Evolutionary conservation across 257 asterid genomes (phyloP).

Genomic region (Fraxinus pennsylvanica): DNA sequence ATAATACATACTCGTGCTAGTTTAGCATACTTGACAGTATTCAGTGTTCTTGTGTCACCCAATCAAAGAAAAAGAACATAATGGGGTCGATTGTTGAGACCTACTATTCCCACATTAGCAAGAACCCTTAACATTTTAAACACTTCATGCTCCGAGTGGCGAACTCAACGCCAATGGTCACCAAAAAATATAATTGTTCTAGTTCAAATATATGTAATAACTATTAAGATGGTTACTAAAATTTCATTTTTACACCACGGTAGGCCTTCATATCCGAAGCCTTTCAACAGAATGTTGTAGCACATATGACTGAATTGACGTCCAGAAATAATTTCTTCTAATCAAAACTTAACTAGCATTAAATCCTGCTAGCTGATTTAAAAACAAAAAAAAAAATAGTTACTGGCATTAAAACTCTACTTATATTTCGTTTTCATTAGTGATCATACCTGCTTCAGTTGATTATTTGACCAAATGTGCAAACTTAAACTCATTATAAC

Average conservation of each 20-base stretch:
- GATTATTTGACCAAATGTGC: background rate
- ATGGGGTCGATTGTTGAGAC: background rate
- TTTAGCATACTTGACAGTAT: background rate
- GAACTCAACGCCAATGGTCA: no score
- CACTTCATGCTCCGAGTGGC: background rate
- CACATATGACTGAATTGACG: background rate
- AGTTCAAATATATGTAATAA: background rate
- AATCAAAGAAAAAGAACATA: background rate
- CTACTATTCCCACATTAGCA: background rate
- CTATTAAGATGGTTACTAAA: background rate
- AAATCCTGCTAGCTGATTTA: background rate
- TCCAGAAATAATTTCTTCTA: background rate
- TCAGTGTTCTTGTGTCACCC: background rate
- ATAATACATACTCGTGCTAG: no score
- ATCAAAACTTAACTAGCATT: background rate
- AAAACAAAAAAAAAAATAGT: background rate
- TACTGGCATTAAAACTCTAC: background rate
- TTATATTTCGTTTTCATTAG: background rate
- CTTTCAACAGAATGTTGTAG: background rate
- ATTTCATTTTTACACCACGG: background rate
- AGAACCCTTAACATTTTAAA: background rate
- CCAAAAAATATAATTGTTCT: background rate
- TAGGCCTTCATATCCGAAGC: background rate
- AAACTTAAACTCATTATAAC: background rate
- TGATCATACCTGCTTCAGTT: background rate